Percentiles rank a stretch among this genome's conserved stretches.
These are phyloP conservation scores for Phellinidium pouzarii DNA, from an alignment of 1,284 basidiomycete genomes.

Conservation along the genomic window DNA sequence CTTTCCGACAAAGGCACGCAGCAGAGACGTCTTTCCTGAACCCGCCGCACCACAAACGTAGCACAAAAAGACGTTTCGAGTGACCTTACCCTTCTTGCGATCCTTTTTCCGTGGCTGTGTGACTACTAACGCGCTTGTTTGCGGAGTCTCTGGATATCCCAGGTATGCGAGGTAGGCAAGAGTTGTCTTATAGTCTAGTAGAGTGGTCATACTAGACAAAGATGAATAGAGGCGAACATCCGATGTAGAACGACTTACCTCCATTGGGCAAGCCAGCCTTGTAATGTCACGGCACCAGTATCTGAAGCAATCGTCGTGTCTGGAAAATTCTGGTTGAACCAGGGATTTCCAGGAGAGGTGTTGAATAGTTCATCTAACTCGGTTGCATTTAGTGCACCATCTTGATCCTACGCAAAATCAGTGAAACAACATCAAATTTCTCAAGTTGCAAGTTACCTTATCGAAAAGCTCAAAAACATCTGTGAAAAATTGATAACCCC, in stretches of 20 bases:
- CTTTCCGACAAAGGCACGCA: constrained; percentile 84
- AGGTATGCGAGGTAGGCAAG: constrained; percentile 95
- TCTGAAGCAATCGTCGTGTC: constrained; percentile 90
- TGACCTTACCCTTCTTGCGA: constrained; percentile 80
- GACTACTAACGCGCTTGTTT: constrained; percentile 75
- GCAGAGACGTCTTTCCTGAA: constrained; percentile 87
- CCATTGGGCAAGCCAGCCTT: constrained; percentile 99
- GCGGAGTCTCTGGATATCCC: constrained; percentile 71
- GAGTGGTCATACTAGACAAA: constrained; percentile 84
- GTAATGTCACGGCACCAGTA: constrained; percentile 84
- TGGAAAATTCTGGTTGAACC: constrained; percentile 81
- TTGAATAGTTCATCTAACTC: constrained; percentile 89
- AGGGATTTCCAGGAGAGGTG: constrained; percentile 93
- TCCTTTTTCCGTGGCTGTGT: constrained; percentile 82
- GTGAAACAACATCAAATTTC: constrained; percentile 2
- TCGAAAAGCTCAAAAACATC: constrained; percentile 97
- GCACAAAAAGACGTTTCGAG: constrained; percentile 85
- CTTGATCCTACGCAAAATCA: constrained; percentile 65
- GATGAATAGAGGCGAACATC: background rate
- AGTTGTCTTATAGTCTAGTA: constrained; percentile 88
- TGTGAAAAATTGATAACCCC: constrained; percentile 96
- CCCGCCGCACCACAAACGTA: constrained; percentile 95
- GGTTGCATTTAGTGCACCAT: constrained; percentile 82
- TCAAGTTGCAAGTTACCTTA: constrained; percentile 48
- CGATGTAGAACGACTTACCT: constrained; percentile 51